A percentile compares a stretch with the other conserved stretches of the same genome.
Evolutionary conservation across 768 basidiomycete species (phyloP).

Genomic region (Lactarius trivialis): DNA sequence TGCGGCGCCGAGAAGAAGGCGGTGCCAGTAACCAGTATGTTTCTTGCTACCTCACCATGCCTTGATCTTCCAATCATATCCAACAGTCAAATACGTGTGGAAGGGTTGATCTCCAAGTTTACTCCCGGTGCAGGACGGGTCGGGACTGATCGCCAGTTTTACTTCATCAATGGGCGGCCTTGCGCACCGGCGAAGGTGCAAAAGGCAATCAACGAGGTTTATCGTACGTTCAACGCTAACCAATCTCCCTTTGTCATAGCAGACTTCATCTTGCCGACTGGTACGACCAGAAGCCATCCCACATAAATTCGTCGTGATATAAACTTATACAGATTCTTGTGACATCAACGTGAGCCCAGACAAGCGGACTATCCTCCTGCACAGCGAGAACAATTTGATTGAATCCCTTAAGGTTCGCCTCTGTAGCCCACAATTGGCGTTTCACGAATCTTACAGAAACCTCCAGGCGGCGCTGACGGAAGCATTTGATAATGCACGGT

Average conservation of each 20-base stretch:
- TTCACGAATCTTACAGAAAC: neutral
- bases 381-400: conserved; percentile 78
- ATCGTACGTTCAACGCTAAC: conserved; percentile 67
- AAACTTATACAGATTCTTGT: conserved; percentile 47
- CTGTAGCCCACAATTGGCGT: neutral
- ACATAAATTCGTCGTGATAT: neutral
- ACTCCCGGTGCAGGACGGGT: conserved; percentile 65
- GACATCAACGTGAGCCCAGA: conserved; percentile 97
- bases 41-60: neutral
- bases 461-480: conserved; percentile 15
- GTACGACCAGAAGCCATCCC: conserved; percentile 37
- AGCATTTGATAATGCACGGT: conserved; percentile 15
- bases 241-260: conserved; percentile 82
- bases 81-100: conserved; percentile 44
- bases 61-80: conserved; percentile 15
- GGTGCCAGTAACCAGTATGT: conserved; percentile 12
- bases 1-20: conserved; percentile 35
- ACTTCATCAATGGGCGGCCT: conserved; percentile 88
- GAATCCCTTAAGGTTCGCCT: conserved; percentile 62
- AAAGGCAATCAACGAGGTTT: conserved; percentile 89
- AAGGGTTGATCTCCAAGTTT: conserved; percentile 83
- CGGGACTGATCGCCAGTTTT: conserved; percentile 82
- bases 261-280: conserved; percentile 74
- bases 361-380: conserved; percentile 90
- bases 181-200: conserved; percentile 76